phyloP scores from a whole-genome alignment of 1,284 basidiomycete genomes.

The Schizopora paradoxa region DNA sequence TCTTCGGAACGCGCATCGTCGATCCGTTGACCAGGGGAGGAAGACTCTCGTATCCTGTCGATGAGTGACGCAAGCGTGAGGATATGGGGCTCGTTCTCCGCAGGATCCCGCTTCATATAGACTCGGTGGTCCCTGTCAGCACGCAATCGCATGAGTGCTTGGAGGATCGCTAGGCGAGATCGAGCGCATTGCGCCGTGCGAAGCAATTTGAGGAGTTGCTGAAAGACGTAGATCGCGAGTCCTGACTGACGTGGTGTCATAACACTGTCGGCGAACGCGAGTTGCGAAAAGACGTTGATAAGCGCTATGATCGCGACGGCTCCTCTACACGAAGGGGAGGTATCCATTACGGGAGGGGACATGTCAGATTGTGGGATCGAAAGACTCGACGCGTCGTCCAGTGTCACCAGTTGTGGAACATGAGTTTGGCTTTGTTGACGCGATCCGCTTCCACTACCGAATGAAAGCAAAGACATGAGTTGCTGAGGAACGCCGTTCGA shows the following conservation, averaged over 20 bases:
- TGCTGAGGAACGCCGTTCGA: constrained; percentile 60
- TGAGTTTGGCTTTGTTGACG: constrained; percentile 40
- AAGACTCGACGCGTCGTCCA: constrained; percentile 1
- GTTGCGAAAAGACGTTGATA: constrained; percentile 60
- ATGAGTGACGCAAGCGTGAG: constrained; percentile 9
- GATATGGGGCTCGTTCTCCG: constrained; percentile 22
- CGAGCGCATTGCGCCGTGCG: constrained; percentile 47
- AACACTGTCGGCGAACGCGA: constrained; percentile 61
- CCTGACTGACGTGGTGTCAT: constrained; percentile 39
- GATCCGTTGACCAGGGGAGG: background rate
- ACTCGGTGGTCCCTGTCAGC: constrained; percentile 90
- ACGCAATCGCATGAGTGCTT: constrained; percentile 86
- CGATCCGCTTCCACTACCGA: constrained; percentile 42
- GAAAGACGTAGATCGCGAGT: constrained; percentile 49
- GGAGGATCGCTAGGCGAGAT: constrained; percentile 71
- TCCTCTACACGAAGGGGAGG: constrained; percentile 34
- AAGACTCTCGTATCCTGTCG: constrained; percentile 12
- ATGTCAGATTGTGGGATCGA: background rate
- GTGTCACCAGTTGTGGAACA: background rate
- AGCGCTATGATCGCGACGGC: constrained; percentile 61
- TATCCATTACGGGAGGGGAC: constrained; percentile 25
- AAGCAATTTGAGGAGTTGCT: constrained; percentile 41
- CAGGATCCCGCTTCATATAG: constrained; percentile 54
- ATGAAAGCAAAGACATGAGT: constrained; percentile 52
- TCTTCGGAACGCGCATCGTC: constrained; percentile 29